Base-by-base conservation (phyloP, 352 stramenopile genomes). In the Globisporangium okanoganense region DNA sequence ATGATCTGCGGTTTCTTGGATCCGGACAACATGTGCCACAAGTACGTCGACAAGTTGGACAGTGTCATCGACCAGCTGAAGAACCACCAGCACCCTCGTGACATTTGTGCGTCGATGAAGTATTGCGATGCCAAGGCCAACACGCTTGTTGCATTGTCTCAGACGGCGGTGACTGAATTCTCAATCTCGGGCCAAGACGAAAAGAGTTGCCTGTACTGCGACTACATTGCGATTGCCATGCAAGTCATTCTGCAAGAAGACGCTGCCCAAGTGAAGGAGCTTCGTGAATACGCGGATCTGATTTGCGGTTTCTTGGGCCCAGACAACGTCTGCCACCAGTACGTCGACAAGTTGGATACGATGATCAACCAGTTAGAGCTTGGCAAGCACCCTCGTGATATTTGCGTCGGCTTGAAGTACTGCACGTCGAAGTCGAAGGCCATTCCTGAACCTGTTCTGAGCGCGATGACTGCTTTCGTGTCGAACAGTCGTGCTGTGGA, bases 41-140 rank as follows among this genome's bases (percentile, higher is more conserved):
- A 71, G 58, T 92, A 92, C 35, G 59, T 92, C 29, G 72, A 79
- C 49, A 67, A 93, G 50, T 50, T 93, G n/a, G 78, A 92, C 44
- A 77, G 66, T 27, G 72, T 87, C 8, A 76, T 93, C 38, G 80
- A 90, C 56, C 59, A 52, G 10, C 73, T 93, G 35, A 76, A 78
- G 29, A 79, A 82, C 43, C 78, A 79, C 27, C 78, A 87, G 70
- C 85, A 78, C 50, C 74, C 84, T 3, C 82, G 82, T 31, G 65
- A 79, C 25, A 90, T 91, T 53, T 90, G 84, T 45, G 63, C 64
- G 3, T 31, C 65, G 35, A 64, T 88, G 33, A 83, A 88, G 64
- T 88, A 86, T 47, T 92, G 82, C 51, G 50, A 60, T 18, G 50
- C 66, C 8, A 71, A 60, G 27, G 25, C 25, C 8, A n/a, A 27